Percentiles rank a stretch among this genome's conserved stretches.
Evolutionary conservation across 2,329 filamentous ascomycete species (phyloP).

Genomic region (Aspergillus hortae): DNA sequence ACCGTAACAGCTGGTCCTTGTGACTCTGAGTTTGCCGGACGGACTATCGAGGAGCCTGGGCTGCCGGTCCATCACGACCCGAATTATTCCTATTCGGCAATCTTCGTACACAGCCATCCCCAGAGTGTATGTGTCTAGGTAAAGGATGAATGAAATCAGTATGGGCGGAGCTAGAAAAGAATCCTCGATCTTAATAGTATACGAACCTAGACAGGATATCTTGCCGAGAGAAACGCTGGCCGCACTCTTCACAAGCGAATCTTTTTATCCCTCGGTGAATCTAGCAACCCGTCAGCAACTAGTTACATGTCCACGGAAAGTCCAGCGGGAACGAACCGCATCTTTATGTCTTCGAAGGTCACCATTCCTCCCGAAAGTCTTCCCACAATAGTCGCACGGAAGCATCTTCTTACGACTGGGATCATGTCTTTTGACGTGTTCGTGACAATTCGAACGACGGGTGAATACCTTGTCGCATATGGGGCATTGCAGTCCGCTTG

Average conservation of each 20-base stretch:
- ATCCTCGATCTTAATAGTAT: neutral
- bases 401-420: slow-evolving; percentile 68
- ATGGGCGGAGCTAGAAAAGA: too few species aligned
- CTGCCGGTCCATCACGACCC: too few species aligned
- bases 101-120: neutral
- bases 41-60: too few species aligned
- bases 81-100: too few species aligned
- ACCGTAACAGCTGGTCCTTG: too few species aligned
- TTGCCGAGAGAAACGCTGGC: slow-evolving; percentile 70
- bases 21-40: too few species aligned
- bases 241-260: slow-evolving; percentile 68
- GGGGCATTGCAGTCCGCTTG: slow-evolving; percentile 69
- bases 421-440: slow-evolving; percentile 81
- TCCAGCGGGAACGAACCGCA: slow-evolving; percentile 16
- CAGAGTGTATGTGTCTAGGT: neutral
- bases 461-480: slow-evolving; percentile 77
- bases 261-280: slow-evolving; percentile 73
- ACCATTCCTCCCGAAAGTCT: slow-evolving; percentile 77
- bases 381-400: slow-evolving; percentile 66
- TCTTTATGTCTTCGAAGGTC: slow-evolving; percentile 61
- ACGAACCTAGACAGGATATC: slow-evolving; percentile 75
- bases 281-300: slow-evolving; percentile 49
- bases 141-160: too few species aligned
- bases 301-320: slow-evolving; percentile 39
- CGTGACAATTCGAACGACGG: slow-evolving; percentile 80